Percentiles rank a stretch among this genome's conserved stretches.
Evolutionary conservation across 2,329 filamentous ascomycete species (phyloP).

Genomic region (Penicillium polonicum): DNA sequence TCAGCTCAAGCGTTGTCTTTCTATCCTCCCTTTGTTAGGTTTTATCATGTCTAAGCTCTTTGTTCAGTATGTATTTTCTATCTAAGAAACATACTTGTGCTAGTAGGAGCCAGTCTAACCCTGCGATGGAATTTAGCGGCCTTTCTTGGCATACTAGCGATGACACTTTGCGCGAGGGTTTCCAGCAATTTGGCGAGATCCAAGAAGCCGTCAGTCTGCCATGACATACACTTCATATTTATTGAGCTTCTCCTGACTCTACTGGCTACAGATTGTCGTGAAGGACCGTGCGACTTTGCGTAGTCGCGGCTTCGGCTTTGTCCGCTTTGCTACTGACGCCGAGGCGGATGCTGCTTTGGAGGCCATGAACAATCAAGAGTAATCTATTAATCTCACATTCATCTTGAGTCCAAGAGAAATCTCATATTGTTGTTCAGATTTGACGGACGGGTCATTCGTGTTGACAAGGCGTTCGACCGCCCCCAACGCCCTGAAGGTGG

Average conservation of each 20-base stretch:
- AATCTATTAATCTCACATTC: slow-evolving; percentile 42
- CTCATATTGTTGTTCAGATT: slow-evolving; percentile 59
- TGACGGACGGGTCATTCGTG: slow-evolving; percentile 89
- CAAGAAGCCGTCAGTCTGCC: slow-evolving; percentile 83
- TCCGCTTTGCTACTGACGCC: slow-evolving; percentile 66
- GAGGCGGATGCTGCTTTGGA: slow-evolving; percentile 46
- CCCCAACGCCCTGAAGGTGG: slow-evolving; percentile 57
- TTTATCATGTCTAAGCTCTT: slow-evolving; percentile 83
- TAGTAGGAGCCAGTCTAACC: background rate
- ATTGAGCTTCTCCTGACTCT: slow-evolving; percentile 15
- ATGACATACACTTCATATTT: background rate
- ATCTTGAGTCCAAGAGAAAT: slow-evolving; percentile 17
- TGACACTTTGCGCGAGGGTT: slow-evolving; percentile 79
- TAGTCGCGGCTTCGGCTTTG: slow-evolving; percentile 96
- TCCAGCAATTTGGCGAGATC: slow-evolving; percentile 84
- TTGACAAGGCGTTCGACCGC: slow-evolving; percentile 90
- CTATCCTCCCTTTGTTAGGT: background rate
- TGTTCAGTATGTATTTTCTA: slow-evolving; percentile 68
- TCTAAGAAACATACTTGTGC: background rate
- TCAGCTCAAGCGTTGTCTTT: slow-evolving; percentile 1
- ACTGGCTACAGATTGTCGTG: slow-evolving; percentile 73
- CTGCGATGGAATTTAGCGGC: slow-evolving; percentile 59
- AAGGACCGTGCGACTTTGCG: slow-evolving; percentile 96
- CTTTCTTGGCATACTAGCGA: slow-evolving; percentile 99
- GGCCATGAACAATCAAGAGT: slow-evolving; percentile 64